phyloP scores from a whole-genome alignment of 257 asterid species.

The Schizonepeta tenuifolia region DNA sequence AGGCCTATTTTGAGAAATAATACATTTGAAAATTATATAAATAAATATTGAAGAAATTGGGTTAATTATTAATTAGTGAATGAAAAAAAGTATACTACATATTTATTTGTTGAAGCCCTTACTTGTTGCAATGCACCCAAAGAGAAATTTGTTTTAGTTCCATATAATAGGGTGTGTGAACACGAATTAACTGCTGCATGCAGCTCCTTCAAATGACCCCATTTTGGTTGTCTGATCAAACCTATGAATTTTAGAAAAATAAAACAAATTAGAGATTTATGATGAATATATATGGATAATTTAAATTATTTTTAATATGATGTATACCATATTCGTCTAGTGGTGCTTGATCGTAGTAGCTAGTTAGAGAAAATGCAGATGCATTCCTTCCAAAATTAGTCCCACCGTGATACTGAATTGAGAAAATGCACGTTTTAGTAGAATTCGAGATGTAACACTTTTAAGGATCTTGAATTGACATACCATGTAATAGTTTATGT shows the following conservation, averaged over 20 bases:
- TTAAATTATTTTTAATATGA: background rate
- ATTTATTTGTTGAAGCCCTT: conserved; percentile 18
- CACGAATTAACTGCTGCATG: conserved; percentile 70
- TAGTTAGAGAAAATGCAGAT: conserved; percentile 54
- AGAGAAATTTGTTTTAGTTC: conserved; percentile 42
- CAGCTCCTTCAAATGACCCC: conserved; percentile 80
- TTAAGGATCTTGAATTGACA: background rate
- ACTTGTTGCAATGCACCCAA: conserved; percentile 74
- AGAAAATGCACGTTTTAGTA: background rate
- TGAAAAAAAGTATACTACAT: background rate
- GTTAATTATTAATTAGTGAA: background rate
- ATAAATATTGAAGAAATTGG: background rate
- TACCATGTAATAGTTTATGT: conserved; percentile 88
- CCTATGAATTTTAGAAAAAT: conserved; percentile 40
- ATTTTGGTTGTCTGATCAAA: conserved; percentile 76
- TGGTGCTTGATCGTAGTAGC: conserved; percentile 84
- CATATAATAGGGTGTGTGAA: conserved; percentile 58
- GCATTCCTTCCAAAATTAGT: conserved; percentile 80
- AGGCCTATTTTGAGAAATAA: conserved; percentile 51
- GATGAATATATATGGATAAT: background rate
- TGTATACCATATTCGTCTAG: conserved; percentile 82
- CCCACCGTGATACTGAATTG: conserved; percentile 78
- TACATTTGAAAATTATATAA: background rate
- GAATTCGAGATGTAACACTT: background rate
- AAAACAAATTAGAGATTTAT: background rate